Conservation (phyloP, 2,329 filamentous ascomycete species). For the Penicillium sp. region DNA sequence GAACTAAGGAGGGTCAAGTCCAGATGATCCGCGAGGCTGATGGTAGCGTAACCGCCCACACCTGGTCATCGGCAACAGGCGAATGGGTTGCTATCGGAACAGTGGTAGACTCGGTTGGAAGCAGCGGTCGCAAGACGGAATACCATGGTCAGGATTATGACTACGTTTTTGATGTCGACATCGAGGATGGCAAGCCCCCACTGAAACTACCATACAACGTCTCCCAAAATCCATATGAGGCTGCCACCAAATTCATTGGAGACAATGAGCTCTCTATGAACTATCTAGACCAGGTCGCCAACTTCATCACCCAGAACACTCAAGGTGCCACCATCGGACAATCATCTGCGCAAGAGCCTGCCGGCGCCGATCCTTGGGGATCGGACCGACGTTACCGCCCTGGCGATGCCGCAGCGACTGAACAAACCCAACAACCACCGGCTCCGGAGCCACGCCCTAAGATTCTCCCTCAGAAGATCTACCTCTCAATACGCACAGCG, state of each 20-base stretch:
- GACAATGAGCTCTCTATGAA: conserved; percentile 82
- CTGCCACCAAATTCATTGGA: conserved; percentile 83
- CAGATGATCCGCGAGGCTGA: conserved; percentile 83
- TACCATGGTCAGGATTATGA: conserved; percentile 88
- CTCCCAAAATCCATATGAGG: conserved; percentile 87
- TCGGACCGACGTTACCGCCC: conserved; percentile 75
- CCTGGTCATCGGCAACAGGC: conserved; percentile 70
- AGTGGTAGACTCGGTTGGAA: conserved; percentile 83
- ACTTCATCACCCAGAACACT: conserved; percentile 88
- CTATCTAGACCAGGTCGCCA: conserved; percentile 86
- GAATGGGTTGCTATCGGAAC: conserved; percentile 90
- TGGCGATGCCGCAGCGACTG: conserved; percentile 53
- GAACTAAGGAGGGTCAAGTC: conserved; percentile 94
- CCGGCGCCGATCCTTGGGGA: conserved; percentile 68
- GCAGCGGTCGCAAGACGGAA: conserved; percentile 70
- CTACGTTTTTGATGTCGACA: conserved; percentile 94
- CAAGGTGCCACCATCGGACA: conserved; percentile 79
- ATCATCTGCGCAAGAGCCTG: conserved; percentile 45
- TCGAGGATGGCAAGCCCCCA: conserved; percentile 88
- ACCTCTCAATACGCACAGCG: conserved; percentile 70
- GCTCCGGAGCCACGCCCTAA: conserved; percentile 49
- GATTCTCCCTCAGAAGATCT: conserved; percentile 72
- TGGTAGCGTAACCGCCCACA: conserved; percentile 78
- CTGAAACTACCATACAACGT: conserved; percentile 93
- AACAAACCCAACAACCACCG: conserved; percentile 23